Base-by-base conservation (phyloP, 1,284 basidiomycete genomes). In the Boletus semigastroideus region DNA sequence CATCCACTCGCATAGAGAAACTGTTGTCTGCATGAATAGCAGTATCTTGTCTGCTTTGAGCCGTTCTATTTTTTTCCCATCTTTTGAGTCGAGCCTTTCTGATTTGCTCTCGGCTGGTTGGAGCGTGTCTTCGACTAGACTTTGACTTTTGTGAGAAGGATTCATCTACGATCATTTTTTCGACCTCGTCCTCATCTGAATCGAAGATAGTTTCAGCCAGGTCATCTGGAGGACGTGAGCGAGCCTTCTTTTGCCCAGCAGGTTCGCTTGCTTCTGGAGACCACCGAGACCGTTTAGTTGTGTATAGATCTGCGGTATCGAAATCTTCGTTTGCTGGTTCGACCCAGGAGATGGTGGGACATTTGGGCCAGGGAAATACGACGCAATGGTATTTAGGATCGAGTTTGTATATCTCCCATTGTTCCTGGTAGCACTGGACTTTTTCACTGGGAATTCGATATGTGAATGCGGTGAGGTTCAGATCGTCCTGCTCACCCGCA, bases 351-450 rank as follows among this genome's bases (percentile, higher is more conserved):
- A 83, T 77, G 4, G 69, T 67, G 8, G 76, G 66, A 17, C 76
- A 66, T 10, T 73, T 67, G 9, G 81, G 79, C 37, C 69, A 66
- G 20, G 66, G 63, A 8, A 72, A 77, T 7, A 89, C 80, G 52
- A 72, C 68, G 60, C 88, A 90, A 28, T 80, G 76, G 59, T 88
- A 90, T 17, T 68, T 66, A 2, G 83, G 80, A 60, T 90, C 88
- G 13, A 90, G 76, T 64, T 90, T 90, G 71, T 90, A 85, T 34
- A 90, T 82, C 54, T 90, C 88, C 88, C 88, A 90, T 65, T 90
- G 86, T 37, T 90, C 86, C 63, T 86, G 83, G 28, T 79, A 78
- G 59, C 78, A 78, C 52, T 78, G 64, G 41, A 78, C 68, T 8
- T 71, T 65, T 69, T 80, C 70, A 4, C 84, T 86, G 58, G 19